These are phyloP conservation scores for Lachnellula occidentalis DNA, from an alignment of 2,329 filamentous ascomycete species.

Conservation along the genomic window DNA sequence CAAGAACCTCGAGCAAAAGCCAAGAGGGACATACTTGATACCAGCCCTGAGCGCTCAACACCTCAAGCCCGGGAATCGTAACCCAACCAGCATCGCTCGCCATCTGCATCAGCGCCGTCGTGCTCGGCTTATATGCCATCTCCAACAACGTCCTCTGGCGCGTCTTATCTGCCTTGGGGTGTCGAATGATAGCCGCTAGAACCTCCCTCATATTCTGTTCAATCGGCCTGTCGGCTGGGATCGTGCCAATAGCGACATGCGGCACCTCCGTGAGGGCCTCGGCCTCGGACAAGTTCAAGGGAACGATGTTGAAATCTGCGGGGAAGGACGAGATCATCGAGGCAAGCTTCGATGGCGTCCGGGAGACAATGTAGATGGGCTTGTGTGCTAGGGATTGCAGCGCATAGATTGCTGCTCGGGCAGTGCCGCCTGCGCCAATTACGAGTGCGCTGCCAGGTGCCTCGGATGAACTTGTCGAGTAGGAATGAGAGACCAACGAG, in stretches of 20 bases:
- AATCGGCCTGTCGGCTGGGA: constrained; percentile 82
- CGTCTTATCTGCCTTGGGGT: constrained; percentile 28
- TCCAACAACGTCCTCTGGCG: constrained; percentile 65
- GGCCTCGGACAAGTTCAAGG: constrained; percentile 51
- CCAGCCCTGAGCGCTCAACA: constrained; percentile 81
- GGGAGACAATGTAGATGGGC: constrained; percentile 82
- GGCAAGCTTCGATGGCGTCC: constrained; percentile 63
- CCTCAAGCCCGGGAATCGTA: constrained; percentile 82
- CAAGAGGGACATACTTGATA: constrained; percentile 61
- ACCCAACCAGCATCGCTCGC: constrained; percentile 74
- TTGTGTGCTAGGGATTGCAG: constrained; percentile 76
- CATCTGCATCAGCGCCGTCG: constrained; percentile 80
- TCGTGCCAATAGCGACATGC: constrained; percentile 77
- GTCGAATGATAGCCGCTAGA: constrained; percentile 49
- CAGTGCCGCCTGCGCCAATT: constrained; percentile 86
- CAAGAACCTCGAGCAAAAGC: constrained; percentile 6
- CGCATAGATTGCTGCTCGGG: constrained; percentile 84
- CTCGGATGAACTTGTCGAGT: constrained; percentile 21
- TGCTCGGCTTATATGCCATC: constrained; percentile 90
- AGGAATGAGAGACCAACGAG: constrained; percentile 46
- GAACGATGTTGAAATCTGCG: constrained; percentile 60
- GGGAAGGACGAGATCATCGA: constrained; percentile 70
- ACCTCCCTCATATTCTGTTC: constrained; percentile 64
- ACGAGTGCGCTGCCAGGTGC: constrained; percentile 61
- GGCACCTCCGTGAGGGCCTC: constrained; percentile 49